Conservation (phyloP, 2,329 filamentous ascomycete species). For the Penicillium sp. region DNA sequence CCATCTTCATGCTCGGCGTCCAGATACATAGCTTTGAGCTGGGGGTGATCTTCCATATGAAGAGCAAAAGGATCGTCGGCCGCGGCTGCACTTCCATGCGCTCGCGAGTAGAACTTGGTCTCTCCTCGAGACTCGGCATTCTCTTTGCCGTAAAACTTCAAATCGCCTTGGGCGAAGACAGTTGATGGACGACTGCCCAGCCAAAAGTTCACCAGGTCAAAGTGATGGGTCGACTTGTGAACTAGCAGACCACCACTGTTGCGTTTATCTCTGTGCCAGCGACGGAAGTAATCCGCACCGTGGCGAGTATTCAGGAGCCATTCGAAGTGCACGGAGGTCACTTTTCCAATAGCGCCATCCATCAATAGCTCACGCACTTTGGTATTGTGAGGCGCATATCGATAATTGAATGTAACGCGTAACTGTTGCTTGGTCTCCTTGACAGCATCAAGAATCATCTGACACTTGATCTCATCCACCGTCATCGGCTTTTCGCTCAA, state of each 20-base stretch:
- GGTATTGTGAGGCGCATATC: slow-evolving; percentile 65
- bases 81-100: slow-evolving; percentile 53
- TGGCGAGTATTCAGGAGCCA: slow-evolving; percentile 65
- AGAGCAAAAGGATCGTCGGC: slow-evolving; percentile 60
- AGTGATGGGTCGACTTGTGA: slow-evolving; percentile 65
- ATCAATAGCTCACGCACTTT: slow-evolving; percentile 57
- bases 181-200: slow-evolving; percentile 56
- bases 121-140: slow-evolving; percentile 60
- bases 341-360: slow-evolving; percentile 57
- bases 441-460: slow-evolving; percentile 56
- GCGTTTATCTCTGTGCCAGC: slow-evolving; percentile 63
- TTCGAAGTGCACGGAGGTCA: slow-evolving; percentile 62
- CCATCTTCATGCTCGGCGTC: slow-evolving; percentile 63
- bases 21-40: slow-evolving; percentile 48
- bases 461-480: slow-evolving; percentile 57
- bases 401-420: slow-evolving; percentile 64
- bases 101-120: slow-evolving; percentile 53
- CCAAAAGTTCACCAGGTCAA: slow-evolving; percentile 66
- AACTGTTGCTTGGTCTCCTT: slow-evolving; percentile 51
- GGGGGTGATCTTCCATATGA: slow-evolving; percentile 53
- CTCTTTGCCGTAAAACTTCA: slow-evolving; percentile 62
- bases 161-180: slow-evolving; percentile 59
- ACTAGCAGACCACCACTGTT: slow-evolving; percentile 62
- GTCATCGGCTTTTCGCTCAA: slow-evolving; percentile 69
- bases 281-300: slow-evolving; percentile 60